Conservation (phyloP, 148 eudicot species). For the Vaccinium corymbosum region DNA sequence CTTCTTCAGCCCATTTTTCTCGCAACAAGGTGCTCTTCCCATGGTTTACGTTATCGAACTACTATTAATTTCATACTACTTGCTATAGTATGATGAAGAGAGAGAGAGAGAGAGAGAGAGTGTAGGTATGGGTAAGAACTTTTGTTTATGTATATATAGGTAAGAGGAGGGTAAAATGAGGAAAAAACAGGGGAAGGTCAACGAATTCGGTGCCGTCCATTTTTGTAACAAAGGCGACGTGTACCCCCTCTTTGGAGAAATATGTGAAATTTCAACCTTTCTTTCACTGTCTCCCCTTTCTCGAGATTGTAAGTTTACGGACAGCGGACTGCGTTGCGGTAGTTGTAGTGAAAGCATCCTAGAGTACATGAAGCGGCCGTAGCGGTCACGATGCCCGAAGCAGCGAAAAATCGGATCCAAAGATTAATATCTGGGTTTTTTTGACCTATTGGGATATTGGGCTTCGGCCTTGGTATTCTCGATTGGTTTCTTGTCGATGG, state of each 20-base stretch:
- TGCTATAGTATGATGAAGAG: not conserved
- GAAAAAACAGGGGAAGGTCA: constrained; percentile 43
- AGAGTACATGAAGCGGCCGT: too few relatives aligned
- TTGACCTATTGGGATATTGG: too few relatives aligned
- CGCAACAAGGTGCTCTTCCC: constrained; percentile 98
- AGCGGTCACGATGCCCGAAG: too few relatives aligned
- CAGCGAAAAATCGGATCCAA: too few relatives aligned
- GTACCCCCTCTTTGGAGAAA: constrained; percentile 17
- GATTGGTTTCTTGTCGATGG: too few relatives aligned
- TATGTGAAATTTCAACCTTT: constrained; percentile 9
- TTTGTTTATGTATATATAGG: not conserved
- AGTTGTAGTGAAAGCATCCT: too few relatives aligned
- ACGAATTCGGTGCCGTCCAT: constrained; percentile 87
- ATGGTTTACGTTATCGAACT: constrained; percentile 23
- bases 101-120: constrained; percentile 19
- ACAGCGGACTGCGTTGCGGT: too few relatives aligned
- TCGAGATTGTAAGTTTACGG: not conserved
- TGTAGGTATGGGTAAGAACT: constrained; percentile 18
- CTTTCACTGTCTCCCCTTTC: not conserved
- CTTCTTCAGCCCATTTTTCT: constrained; percentile 80
- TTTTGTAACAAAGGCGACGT: constrained; percentile 35
- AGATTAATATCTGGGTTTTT: too few relatives aligned
- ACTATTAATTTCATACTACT: not conserved
- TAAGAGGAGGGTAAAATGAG: constrained; percentile 15
- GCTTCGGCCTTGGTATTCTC: too few relatives aligned